Conservation (phyloP, 148 eudicot species). For the Tetragonia tetragonoides region DNA sequence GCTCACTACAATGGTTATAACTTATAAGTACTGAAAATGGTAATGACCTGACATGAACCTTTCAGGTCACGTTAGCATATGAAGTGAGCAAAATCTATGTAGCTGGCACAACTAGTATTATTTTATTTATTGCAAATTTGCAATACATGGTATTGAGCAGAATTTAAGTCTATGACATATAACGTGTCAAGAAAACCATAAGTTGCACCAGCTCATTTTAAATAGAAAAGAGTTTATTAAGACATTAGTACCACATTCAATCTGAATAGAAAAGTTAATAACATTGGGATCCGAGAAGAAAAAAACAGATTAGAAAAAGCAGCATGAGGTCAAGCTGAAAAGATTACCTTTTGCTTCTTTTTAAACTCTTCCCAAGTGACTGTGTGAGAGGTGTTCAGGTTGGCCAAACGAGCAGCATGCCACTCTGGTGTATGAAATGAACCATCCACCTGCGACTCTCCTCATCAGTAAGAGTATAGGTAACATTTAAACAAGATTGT, state of each 20-base stretch:
- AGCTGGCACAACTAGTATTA: neutral
- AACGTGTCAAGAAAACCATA: slow-evolving; percentile 3
- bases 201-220: neutral
- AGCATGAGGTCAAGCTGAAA: slow-evolving; percentile 1
- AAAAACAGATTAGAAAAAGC: neutral
- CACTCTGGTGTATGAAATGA: slow-evolving; percentile 99
- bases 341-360: slow-evolving; percentile 90
- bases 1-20: neutral
- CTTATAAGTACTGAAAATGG: neutral
- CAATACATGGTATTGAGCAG: neutral
- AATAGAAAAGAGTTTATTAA: neutral
- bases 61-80: neutral
- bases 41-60: neutral
- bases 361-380: slow-evolving; percentile 98
- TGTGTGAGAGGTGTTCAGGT: slow-evolving; percentile 91
- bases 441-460: slow-evolving; percentile 98
- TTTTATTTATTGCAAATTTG: neutral
- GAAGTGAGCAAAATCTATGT: neutral
- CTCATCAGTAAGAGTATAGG: slow-evolving; percentile 68
- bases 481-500: neutral
- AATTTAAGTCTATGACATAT: neutral
- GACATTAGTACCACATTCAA: neutral
- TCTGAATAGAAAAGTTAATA: neutral
- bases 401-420: slow-evolving; percentile 99
- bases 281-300: neutral